Evolutionary conservation across 768 basidiomycete species (phyloP).

Genomic region (Tulasnella sp.): DNA sequence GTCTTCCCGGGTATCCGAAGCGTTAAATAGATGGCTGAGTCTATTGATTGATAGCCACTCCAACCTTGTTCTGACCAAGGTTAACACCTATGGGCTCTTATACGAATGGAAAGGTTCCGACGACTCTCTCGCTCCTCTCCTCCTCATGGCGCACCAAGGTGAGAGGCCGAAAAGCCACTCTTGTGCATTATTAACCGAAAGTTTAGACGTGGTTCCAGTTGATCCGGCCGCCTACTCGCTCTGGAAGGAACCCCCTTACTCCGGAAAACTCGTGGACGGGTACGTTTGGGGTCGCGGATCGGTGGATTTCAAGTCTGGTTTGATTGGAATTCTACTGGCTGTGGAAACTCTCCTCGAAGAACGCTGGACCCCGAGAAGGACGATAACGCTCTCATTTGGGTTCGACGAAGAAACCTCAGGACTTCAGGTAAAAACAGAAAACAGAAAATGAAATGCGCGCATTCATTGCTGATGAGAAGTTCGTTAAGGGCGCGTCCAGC

Average conservation of each 20-base stretch:
- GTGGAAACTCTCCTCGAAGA: constrained; percentile 62
- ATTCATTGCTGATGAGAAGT: background rate
- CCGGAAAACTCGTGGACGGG: constrained; percentile 46
- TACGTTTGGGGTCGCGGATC: constrained; percentile 74
- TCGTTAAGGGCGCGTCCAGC: constrained; percentile 43
- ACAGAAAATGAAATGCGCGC: no score
- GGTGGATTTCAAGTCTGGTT: constrained; percentile 69
- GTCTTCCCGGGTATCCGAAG: constrained; percentile 13
- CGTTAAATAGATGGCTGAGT: background rate
- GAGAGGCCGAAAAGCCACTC: background rate
- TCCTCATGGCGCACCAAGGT: constrained; percentile 69
- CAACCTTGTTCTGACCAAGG: constrained; percentile 57
- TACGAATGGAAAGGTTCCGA: constrained; percentile 69
- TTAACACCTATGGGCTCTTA: constrained; percentile 73
- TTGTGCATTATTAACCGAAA: background rate
- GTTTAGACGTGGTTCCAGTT: constrained; percentile 66
- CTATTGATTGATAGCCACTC: constrained; percentile 44
- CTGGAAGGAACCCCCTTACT: constrained; percentile 62
- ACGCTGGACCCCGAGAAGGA: constrained; percentile 61
- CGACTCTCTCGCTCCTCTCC: constrained; percentile 58
- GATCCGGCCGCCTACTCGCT: constrained; percentile 50
- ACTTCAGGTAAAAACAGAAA: constrained; percentile 40
- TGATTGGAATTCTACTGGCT: constrained; percentile 55
- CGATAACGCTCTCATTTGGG: constrained; percentile 59
- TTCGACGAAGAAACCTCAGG: constrained; percentile 74